Conservation (phyloP, 805 yeast species). For the Metschnikowia reukaufii region DNA sequence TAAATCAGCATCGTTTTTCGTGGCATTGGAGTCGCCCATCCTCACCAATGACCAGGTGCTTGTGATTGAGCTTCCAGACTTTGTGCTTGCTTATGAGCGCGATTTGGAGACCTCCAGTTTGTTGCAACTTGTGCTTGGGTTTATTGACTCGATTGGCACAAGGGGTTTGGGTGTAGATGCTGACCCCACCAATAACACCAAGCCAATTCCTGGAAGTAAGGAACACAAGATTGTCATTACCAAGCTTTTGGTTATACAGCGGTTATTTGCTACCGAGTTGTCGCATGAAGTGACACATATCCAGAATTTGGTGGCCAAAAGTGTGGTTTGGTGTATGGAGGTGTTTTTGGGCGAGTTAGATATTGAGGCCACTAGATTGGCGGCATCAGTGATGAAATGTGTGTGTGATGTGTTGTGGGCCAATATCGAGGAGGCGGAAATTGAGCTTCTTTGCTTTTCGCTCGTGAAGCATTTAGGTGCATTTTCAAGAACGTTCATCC, state of each 20-base stretch:
- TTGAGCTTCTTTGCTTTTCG: slow-evolving; percentile 44
- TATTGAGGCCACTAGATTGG: slow-evolving; percentile 61
- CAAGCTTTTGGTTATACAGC: slow-evolving; percentile 60
- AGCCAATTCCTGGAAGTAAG: slow-evolving; percentile 36
- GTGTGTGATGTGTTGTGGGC: slow-evolving; percentile 43
- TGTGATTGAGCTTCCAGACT: slow-evolving; percentile 59
- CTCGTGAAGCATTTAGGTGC: slow-evolving; percentile 55
- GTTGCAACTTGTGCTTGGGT: slow-evolving; percentile 41
- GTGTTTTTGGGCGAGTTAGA: slow-evolving; percentile 53
- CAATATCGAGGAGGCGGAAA: slow-evolving; percentile 27
- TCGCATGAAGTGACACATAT: slow-evolving; percentile 27
- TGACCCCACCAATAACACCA: slow-evolving; percentile 23
- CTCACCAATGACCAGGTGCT: slow-evolving; percentile 63
- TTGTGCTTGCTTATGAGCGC: slow-evolving; percentile 47
- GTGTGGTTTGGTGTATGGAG: slow-evolving; percentile 59
- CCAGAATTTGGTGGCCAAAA: slow-evolving; percentile 39
- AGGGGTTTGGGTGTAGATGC: slow-evolving; percentile 53
- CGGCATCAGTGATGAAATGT: slow-evolving; percentile 57
- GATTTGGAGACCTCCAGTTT: slow-evolving; percentile 41
- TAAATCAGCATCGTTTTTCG: slow-evolving; percentile 44
- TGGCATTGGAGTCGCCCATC: slow-evolving; percentile 45
- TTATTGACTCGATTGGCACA: slow-evolving; percentile 56
- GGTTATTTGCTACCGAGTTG: slow-evolving; percentile 46
- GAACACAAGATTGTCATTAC: slow-evolving; percentile 56
- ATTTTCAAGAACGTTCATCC: slow-evolving; percentile 50